Conservation (phyloP, 2,329 filamentous ascomycete genomes). For the Cucurbitaria berberidis region DNA sequence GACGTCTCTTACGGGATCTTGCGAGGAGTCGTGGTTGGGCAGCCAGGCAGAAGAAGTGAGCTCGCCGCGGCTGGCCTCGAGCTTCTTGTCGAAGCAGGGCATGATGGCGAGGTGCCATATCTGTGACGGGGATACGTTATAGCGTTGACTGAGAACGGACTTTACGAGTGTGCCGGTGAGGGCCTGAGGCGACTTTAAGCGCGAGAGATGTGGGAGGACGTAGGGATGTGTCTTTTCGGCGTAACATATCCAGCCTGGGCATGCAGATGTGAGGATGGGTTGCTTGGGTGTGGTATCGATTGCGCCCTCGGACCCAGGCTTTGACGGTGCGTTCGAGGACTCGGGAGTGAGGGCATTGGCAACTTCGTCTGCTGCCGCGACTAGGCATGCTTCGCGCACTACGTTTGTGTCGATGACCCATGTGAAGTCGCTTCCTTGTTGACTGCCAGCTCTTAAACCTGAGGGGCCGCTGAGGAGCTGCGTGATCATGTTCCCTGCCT, state of each 20-base stretch:
- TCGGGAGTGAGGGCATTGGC: constrained; percentile 42
- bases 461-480: constrained; percentile 74
- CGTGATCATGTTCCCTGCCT: constrained; percentile 82
- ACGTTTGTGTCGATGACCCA: constrained; percentile 92
- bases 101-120: constrained; percentile 97
- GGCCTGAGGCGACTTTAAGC: constrained; percentile 92
- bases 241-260: constrained; percentile 98
- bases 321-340: constrained; percentile 26
- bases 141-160: constrained; percentile 74
- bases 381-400: constrained; percentile 81
- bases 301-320: constrained; percentile 40
- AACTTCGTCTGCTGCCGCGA: constrained; percentile 60
- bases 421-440: constrained; percentile 76
- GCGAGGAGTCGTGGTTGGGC: constrained; percentile 28
- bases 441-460: constrained; percentile 73
- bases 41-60: constrained; percentile 81
- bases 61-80: constrained; percentile 93
- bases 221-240: constrained; percentile 98
- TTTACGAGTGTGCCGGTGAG: constrained; percentile 90
- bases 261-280: constrained; percentile 85
- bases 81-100: constrained; percentile 99
- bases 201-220: constrained; percentile 87
- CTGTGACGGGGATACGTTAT: constrained; percentile 74
- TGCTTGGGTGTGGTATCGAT: constrained; percentile 57
- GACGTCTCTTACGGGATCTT: constrained; percentile 73